These are phyloP conservation scores for Phytophthora pistaciae DNA, from an alignment of 352 stramenopile genomes.

Conservation along the genomic window DNA sequence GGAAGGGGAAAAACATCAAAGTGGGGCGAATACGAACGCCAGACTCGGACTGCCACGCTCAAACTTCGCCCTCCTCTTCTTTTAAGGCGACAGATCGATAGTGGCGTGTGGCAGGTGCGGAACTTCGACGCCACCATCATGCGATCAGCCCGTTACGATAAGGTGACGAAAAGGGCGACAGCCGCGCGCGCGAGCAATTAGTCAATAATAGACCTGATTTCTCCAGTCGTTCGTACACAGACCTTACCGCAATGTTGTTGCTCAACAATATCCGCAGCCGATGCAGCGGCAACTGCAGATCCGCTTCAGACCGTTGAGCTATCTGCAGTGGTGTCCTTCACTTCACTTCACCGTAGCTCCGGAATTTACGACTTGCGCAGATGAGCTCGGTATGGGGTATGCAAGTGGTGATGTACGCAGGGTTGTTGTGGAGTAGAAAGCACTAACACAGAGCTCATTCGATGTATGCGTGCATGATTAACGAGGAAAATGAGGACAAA, in stretches of 20 bases:
- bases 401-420: no score
- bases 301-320: background rate
- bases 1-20: background rate
- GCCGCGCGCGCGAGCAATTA: background rate
- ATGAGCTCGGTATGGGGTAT: background rate
- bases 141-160: background rate
- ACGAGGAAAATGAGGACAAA: background rate
- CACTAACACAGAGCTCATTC: background rate
- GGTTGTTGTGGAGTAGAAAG: background rate
- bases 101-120: background rate
- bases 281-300: background rate
- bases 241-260: background rate
- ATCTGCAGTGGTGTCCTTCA: background rate
- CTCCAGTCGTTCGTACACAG: background rate
- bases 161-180: background rate
- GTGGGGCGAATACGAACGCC: background rate
- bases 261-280: background rate
- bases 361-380: background rate
- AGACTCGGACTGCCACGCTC: background rate
- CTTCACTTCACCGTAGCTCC: background rate
- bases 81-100: background rate
- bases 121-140: background rate
- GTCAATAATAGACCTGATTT: background rate
- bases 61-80: background rate
- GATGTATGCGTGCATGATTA: background rate